These are phyloP conservation scores for Fusarium heterosporum DNA, from an alignment of 2,329 filamentous ascomycete species.

Conservation along the genomic window DNA sequence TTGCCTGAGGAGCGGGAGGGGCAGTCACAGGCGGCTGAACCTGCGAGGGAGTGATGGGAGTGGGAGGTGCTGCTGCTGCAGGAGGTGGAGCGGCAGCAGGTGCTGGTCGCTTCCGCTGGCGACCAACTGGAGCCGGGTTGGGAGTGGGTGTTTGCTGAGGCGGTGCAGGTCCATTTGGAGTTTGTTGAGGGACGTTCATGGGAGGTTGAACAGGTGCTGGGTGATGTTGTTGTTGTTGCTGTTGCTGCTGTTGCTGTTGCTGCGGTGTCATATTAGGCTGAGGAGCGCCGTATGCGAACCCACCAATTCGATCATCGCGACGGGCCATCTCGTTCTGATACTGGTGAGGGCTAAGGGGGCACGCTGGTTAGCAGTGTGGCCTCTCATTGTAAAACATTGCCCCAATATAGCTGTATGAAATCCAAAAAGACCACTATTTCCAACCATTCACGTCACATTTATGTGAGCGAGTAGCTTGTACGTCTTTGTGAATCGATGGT, in stretches of 20 bases:
- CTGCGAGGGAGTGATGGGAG: slow-evolving; percentile 51
- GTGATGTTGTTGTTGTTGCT: slow-evolving; percentile 53
- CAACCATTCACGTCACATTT: slow-evolving; percentile 15
- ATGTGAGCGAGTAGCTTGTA: slow-evolving; percentile 26
- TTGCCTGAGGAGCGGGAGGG: slow-evolving; percentile 49
- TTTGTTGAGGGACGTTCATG: slow-evolving; percentile 59
- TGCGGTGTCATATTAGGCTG: slow-evolving; percentile 55
- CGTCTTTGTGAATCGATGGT: slow-evolving; percentile 29
- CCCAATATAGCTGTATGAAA: slow-evolving; percentile 45
- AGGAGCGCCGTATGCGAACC: slow-evolving; percentile 55
- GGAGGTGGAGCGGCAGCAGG: slow-evolving; percentile 55
- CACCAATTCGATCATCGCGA: slow-evolving; percentile 57
- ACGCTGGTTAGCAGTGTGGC: slow-evolving; percentile 48
- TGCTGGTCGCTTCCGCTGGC: slow-evolving; percentile 58
- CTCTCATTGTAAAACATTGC: slow-evolving; percentile 42
- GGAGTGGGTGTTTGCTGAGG: slow-evolving; percentile 55
- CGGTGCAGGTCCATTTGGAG: slow-evolving; percentile 49
- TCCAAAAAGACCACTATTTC: slow-evolving; percentile 19
- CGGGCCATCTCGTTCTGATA: slow-evolving; percentile 65
- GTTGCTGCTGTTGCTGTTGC: slow-evolving; percentile 51
- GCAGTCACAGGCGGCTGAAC: slow-evolving; percentile 49
- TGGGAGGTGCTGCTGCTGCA: slow-evolving; percentile 50
- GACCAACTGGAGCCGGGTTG: slow-evolving; percentile 53
- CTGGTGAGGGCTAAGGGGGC: slow-evolving; percentile 54
- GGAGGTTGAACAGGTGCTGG: slow-evolving; percentile 50